Conservation (phyloP, 2,329 filamentous ascomycete species). For the Gremmenia infestans region DNA sequence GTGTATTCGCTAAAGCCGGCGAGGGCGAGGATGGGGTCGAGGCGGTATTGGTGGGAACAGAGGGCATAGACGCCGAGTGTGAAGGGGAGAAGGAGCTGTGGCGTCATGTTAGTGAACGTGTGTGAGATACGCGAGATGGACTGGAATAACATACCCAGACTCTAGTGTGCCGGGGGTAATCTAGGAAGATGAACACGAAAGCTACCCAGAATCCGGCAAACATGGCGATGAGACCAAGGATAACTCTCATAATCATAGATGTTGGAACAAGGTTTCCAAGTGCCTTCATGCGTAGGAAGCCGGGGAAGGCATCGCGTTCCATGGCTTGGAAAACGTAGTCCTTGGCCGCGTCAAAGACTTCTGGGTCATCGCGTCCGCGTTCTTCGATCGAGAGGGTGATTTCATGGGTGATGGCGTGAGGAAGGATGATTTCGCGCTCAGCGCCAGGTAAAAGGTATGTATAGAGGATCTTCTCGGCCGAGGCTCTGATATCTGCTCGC, state of each 20-base stretch:
- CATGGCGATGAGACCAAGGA: constrained; percentile 78
- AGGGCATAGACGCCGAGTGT: constrained; percentile 85
- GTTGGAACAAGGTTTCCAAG: constrained; percentile 92
- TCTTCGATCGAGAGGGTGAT: constrained; percentile 88
- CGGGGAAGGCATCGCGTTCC: constrained; percentile 98
- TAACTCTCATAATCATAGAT: constrained; percentile 79
- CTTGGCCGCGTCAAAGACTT: constrained; percentile 95
- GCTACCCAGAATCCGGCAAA: constrained; percentile 92
- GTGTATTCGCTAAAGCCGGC: constrained; percentile 95
- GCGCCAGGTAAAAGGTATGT: constrained; percentile 93
- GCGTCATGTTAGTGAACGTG: background rate
- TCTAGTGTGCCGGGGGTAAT: constrained; percentile 67
- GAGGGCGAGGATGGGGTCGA: constrained; percentile 86
- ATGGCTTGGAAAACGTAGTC: constrained; percentile 99
- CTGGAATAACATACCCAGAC: constrained; percentile 66
- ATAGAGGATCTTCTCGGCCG: constrained; percentile 98
- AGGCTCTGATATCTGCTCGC: constrained; percentile 85
- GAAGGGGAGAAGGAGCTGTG: constrained; percentile 78
- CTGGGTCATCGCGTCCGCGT: constrained; percentile 87
- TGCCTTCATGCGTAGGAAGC: constrained; percentile 91
- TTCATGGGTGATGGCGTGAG: constrained; percentile 77
- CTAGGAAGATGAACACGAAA: constrained; percentile 87
- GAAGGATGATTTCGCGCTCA: constrained; percentile 91
- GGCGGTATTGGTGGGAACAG: constrained; percentile 88
- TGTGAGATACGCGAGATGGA: background rate